phyloP scores from a whole-genome alignment of 805 yeast species.

The Wickerhamiella allomyrinae region DNA sequence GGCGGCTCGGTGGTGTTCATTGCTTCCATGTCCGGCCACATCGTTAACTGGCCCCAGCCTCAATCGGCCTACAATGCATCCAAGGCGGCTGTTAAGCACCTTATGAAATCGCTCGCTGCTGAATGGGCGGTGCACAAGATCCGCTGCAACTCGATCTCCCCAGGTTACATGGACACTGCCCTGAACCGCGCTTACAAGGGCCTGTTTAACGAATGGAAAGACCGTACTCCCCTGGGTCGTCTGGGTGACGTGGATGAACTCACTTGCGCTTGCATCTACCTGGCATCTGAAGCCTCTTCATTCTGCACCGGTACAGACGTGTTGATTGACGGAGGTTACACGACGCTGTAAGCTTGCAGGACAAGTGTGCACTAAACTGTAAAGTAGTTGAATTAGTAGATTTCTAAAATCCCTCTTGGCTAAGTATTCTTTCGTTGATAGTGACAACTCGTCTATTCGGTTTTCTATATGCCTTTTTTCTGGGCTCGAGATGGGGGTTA shows the following conservation, averaged over 20 bases:
- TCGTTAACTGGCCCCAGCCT: conserved; percentile 61
- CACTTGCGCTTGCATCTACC: conserved; percentile 52
- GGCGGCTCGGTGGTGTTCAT: conserved; percentile 49
- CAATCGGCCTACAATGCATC: conserved; percentile 59
- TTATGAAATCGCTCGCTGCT: conserved; percentile 52
- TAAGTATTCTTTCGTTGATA: too few species aligned
- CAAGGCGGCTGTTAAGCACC: conserved; percentile 57
- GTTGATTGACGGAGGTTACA: conserved; percentile 50
- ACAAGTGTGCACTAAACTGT: neutral
- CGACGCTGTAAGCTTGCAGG: conserved; percentile 20
- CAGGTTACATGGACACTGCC: conserved; percentile 60
- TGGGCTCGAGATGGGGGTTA: too few species aligned
- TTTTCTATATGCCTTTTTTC: too few species aligned
- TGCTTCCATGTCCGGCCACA: conserved; percentile 59
- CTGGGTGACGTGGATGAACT: conserved; percentile 60
- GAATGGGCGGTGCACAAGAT: conserved; percentile 60
- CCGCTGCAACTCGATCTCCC: conserved; percentile 52
- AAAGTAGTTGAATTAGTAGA: neutral
- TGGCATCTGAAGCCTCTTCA: conserved; percentile 39
- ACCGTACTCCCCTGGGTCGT: conserved; percentile 51
- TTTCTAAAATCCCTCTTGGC: too few species aligned
- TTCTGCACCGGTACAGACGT: conserved; percentile 56
- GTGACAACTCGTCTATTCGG: too few species aligned
- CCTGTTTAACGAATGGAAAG: conserved; percentile 41
- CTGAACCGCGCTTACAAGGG: conserved; percentile 46